These are phyloP conservation scores for Mycena metata DNA, from an alignment of 768 basidiomycete genomes.

Conservation along the genomic window DNA sequence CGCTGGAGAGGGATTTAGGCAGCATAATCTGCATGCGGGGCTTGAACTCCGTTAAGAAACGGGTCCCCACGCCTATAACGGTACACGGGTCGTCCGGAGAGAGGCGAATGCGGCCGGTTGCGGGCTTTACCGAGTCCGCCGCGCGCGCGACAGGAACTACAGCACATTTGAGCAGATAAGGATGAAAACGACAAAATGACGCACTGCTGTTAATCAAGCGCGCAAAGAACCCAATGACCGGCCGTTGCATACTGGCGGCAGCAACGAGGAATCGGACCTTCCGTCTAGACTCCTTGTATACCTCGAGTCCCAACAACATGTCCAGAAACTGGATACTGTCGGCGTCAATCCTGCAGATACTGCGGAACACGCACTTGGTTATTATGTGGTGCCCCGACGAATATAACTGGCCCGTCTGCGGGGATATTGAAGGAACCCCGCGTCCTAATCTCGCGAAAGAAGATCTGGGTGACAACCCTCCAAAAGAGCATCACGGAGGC, in stretches of 20 bases:
- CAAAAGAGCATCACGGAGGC: constrained; percentile 88
- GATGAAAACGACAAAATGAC: neutral
- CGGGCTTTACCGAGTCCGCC: constrained; percentile 84
- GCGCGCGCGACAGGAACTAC: constrained; percentile 89
- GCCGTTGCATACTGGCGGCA: constrained; percentile 87
- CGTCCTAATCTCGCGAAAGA: constrained; percentile 96
- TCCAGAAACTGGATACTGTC: constrained; percentile 82
- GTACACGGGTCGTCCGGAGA: constrained; percentile 83
- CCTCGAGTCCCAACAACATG: constrained; percentile 85
- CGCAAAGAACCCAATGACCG: constrained; percentile 84
- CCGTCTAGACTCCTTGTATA: constrained; percentile 85
- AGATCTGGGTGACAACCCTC: constrained; percentile 89
- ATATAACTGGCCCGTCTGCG: constrained; percentile 89
- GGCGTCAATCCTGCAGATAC: constrained; percentile 22
- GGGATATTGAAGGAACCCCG: constrained; percentile 97
- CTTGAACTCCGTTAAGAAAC: constrained; percentile 78
- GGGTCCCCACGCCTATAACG: constrained; percentile 86
- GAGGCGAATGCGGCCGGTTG: constrained; percentile 78
- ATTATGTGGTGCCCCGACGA: constrained; percentile 92
- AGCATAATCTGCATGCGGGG: constrained; percentile 91
- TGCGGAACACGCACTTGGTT: constrained; percentile 74
- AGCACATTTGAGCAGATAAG: neutral
- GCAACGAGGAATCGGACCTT: constrained; percentile 91
- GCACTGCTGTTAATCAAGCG: constrained; percentile 83
- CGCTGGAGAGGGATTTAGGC: constrained; percentile 82